These are phyloP conservation scores for Dioszegia aurantiaca DNA, from an alignment of 768 basidiomycete genomes.

Conservation along the genomic window DNA sequence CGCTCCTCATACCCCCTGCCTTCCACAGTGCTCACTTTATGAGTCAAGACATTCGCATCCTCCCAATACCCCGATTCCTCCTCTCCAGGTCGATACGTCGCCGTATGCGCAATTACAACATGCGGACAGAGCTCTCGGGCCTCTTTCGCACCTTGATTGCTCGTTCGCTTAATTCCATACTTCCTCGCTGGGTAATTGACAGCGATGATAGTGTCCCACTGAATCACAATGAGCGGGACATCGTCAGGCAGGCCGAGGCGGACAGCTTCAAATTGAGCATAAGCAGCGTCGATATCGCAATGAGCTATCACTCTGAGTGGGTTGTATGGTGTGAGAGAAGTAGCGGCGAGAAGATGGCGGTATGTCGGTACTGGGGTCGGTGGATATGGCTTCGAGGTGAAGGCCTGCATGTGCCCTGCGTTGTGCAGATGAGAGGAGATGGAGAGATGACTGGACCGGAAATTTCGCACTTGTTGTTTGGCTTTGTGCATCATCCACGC, in stretches of 20 bases:
- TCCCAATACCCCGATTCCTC: slow-evolving; percentile 83
- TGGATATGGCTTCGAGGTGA: not conserved
- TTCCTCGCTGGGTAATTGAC: slow-evolving; percentile 91
- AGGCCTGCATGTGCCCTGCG: not conserved
- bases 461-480: not conserved
- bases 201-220: slow-evolving; percentile 64
- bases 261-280: slow-evolving; percentile 74
- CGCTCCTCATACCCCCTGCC: not conserved
- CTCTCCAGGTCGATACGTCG: slow-evolving; percentile 68
- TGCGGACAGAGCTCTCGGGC: slow-evolving; percentile 81
- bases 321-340: slow-evolving; percentile 24
- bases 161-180: slow-evolving; percentile 84
- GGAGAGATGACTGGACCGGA: not conserved
- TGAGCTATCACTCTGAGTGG: slow-evolving; percentile 69
- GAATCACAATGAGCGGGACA: slow-evolving; percentile 33
- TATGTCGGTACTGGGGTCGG: slow-evolving; percentile 5
- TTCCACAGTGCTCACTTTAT: slow-evolving; percentile 67
- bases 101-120: slow-evolving; percentile 80
- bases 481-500: not conserved
- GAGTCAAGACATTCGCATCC: slow-evolving; percentile 76
- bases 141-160: slow-evolving; percentile 54
- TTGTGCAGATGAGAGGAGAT: too few relatives aligned
- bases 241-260: slow-evolving; percentile 61
- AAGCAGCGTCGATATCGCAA: slow-evolving; percentile 65
- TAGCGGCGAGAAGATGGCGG: slow-evolving; percentile 25